A percentile compares a stretch with the other conserved stretches of the same genome.
These are phyloP conservation scores for Stephanocyclus meneghinianus DNA, from an alignment of 352 stramenopile genomes.

Conservation along the genomic window DNA sequence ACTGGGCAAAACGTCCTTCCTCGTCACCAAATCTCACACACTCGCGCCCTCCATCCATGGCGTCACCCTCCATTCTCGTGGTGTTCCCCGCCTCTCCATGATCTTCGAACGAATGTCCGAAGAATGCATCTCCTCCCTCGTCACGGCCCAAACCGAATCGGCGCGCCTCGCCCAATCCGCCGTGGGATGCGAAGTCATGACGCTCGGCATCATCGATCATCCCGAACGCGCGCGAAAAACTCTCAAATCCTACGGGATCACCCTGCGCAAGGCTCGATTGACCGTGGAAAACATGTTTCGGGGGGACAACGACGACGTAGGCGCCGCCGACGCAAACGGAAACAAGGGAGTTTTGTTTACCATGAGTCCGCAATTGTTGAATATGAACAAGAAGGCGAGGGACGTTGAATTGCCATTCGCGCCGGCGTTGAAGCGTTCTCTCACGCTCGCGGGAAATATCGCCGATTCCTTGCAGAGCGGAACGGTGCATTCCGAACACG, in stretches of 20 bases:
- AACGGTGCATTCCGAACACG: conserved; percentile 69
- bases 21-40: neutral
- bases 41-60: neutral
- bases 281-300: conserved; percentile 58
- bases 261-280: conserved; percentile 51
- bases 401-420: conserved; percentile 71
- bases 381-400: conserved; percentile 58
- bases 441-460: conserved; percentile 66
- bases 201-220: conserved; percentile 72
- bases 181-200: conserved; percentile 63
- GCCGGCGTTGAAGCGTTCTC: conserved; percentile 47
- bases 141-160: conserved; percentile 69
- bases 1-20: neutral
- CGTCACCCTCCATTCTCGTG: neutral
- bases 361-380: conserved; percentile 36
- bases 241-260: conserved; percentile 63
- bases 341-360: conserved; percentile 44
- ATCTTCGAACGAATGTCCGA: conserved; percentile 84
- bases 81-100: conserved; percentile 46
- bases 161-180: conserved; percentile 52
- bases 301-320: conserved; percentile 20
- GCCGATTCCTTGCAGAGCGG: conserved; percentile 55
- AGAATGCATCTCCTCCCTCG: conserved; percentile 74
- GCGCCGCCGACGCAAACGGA: conserved; percentile 19
- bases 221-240: conserved; percentile 62